Evolutionary conservation across 2,329 filamentous ascomycete genomes (phyloP), one percentile per base, ranked within the genome.

Genomic region (Fusarium buxicola): DNA sequence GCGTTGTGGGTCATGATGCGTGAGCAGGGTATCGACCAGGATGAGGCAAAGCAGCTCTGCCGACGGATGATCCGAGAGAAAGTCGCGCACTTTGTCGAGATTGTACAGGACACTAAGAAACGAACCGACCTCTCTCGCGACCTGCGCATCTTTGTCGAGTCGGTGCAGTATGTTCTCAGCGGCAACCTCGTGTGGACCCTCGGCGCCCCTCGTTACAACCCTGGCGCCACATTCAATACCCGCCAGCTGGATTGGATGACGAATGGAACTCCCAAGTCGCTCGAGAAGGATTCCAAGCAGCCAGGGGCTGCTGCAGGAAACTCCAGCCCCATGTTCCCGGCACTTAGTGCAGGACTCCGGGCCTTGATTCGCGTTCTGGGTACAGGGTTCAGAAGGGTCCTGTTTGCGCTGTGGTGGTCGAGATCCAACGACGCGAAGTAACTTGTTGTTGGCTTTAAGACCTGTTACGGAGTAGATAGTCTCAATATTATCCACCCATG

Each of bases 151-250:
- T 40, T 40, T 27, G 11, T 25, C 36, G 36, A 40, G 36, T 9
- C 36, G 5, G 36, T 40, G 21, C 39, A 41, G 39, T 30, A 41
- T n/a, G 30, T 41, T 25, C 24, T 41, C 24, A 41, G 39, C 25
- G 39, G 39, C 24, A 41, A 41, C 39, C 25, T 28, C 13, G 39
- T 41, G 39, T 41, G 39, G 39, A 41, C 39, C n/a, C 39, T 41
- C 12, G 25, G 39, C 7, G 39, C 39, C 5, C 39, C 39, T 18
- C 39, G 39, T 10, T 30, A 41, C 39, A 41, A 30, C 5, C 39
- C 39, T 12, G 25, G 39, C 5, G 18, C 13, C 10, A 41, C 39
- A 7, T 41, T 12, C 24, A 30, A 41, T 13, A n/a, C 39, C n/a
- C 24, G 25, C 18, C 39, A 41, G 39, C n/a, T 30, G n/a, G 39